Base-by-base conservation (phyloP, 805 yeast species). In the Saturnispora zaruensis region DNA sequence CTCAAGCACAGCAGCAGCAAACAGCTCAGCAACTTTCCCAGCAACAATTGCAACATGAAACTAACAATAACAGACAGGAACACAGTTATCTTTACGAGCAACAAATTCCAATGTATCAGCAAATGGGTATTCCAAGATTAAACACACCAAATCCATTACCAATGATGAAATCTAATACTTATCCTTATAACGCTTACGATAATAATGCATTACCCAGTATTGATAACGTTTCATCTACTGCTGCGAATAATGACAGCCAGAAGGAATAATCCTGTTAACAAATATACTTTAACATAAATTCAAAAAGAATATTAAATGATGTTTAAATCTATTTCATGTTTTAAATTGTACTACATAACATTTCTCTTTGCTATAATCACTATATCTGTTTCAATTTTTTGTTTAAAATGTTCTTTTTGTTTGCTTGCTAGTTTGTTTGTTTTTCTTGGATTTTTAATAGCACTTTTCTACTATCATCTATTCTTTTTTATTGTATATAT, bases 61-160 rank as follows among this genome's bases (percentile, higher is more conserved):
- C n/a, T 24, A 24, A 5, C 14, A 23, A 13, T 30, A 24, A 36
- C n/a, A n/a, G 37, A 18, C 26, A 7, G 9, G 21, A 28, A 3
- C 28, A 36, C 30, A 13, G 20, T 36, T 13, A 21, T 13, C 5
- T 20, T 13, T 28, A 14, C 33, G 23, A 16, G 11, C 33, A 49
- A 40, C 34, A 24, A 7, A 5, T 20, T 4, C 33, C 24, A 21
- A 30, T 21, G 34, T 46, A 38, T 14, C 44, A 14, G 11, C 43
- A 28, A 42, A 23, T 14, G 14, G 33, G 23, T 18, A 28, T 28
- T 21, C 38, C 41, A 30, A 34, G 33, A 20, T 36, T 28, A 30
- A 45, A 34, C 28, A 42, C 41, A 36, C 41, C 48, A 37, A 43
- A 16, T 11, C 25, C 45, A 25, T 36, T 34, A 14, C 44, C 48